Evolutionary conservation across 75 land plant species (phyloP).

Genomic region (Pinus tabuliformis): DNA sequence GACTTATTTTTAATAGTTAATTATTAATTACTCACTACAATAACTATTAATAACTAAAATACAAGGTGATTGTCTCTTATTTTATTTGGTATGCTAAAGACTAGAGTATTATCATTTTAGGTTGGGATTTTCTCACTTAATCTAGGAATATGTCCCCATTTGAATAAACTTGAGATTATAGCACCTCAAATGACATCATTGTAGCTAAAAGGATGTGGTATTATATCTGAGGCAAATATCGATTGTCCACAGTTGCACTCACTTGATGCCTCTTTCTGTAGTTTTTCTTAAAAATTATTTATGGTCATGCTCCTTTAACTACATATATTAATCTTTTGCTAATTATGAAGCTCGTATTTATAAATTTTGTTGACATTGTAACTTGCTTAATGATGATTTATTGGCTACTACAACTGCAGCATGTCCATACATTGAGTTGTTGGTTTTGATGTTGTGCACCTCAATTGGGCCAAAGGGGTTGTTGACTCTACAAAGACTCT

Average conservation of each 20-base stretch:
- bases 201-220: constrained; percentile 95
- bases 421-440: constrained; percentile 74
- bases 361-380: constrained; percentile 28
- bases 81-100: too few species aligned
- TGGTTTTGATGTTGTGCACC: constrained; percentile 84
- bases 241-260: constrained; percentile 71
- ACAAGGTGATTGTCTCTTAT: too few species aligned
- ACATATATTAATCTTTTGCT: background rate
- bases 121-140: constrained; percentile 86
- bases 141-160: constrained; percentile 92
- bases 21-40: too few species aligned
- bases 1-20: too few species aligned
- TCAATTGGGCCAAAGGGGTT: constrained; percentile 82
- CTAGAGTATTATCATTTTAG: constrained; percentile 26
- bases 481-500: constrained; percentile 55
- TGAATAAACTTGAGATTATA: constrained; percentile 56
- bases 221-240: constrained; percentile 64
- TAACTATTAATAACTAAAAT: too few species aligned
- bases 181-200: constrained; percentile 70
- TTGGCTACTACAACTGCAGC: constrained; percentile 70
- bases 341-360: background rate
- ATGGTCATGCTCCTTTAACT: background rate
- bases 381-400: constrained; percentile 82
- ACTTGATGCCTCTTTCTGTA: constrained; percentile 96
- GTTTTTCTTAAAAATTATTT: constrained; percentile 31